Percentiles rank a stretch among this genome's conserved stretches.
These are phyloP conservation scores for Psidium friedrichsthalianum DNA, from an alignment of 345 rosid species.

Conservation along the genomic window DNA sequence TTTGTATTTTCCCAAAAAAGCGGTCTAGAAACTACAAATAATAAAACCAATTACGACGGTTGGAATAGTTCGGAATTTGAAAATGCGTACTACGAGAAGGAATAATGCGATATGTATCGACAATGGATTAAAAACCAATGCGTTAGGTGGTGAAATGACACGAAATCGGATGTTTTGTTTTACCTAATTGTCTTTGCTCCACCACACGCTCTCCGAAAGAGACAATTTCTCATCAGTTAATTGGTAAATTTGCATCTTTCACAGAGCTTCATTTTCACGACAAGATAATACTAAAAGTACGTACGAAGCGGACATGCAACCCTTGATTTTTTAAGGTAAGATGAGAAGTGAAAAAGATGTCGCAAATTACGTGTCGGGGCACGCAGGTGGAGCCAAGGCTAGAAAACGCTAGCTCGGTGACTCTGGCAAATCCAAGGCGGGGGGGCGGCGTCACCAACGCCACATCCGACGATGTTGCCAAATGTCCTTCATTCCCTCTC, in stretches of 20 bases:
- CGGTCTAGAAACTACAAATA: not conserved
- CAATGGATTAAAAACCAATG: not conserved
- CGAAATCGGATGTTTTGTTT: too few relatives aligned
- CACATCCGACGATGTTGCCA: slow-evolving; percentile 32
- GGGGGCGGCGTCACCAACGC: slow-evolving; percentile 51
- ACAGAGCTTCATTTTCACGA: not conserved
- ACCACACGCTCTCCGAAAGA: not conserved
- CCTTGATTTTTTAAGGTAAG: too few relatives aligned
- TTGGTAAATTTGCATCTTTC: not conserved
- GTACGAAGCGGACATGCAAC: too few relatives aligned
- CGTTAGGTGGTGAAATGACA: not conserved
- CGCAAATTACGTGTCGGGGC: not conserved
- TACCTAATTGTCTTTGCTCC: too few relatives aligned
- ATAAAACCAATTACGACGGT: not conserved
- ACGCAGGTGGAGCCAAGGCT: too few relatives aligned
- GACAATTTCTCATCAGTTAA: not conserved
- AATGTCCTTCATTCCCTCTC: slow-evolving; percentile 11
- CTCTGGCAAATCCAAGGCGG: slow-evolving; percentile 45
- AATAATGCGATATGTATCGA: not conserved
- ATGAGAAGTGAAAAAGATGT: too few relatives aligned
- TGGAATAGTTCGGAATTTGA: not conserved
- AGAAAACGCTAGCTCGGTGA: too few relatives aligned
- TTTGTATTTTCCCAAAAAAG: too few relatives aligned
- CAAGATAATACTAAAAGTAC: too few relatives aligned
- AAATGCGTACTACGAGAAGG: not conserved